Base-by-base conservation (phyloP, 1,284 basidiomycete species). In the Heterobasidion annosum region DNA sequence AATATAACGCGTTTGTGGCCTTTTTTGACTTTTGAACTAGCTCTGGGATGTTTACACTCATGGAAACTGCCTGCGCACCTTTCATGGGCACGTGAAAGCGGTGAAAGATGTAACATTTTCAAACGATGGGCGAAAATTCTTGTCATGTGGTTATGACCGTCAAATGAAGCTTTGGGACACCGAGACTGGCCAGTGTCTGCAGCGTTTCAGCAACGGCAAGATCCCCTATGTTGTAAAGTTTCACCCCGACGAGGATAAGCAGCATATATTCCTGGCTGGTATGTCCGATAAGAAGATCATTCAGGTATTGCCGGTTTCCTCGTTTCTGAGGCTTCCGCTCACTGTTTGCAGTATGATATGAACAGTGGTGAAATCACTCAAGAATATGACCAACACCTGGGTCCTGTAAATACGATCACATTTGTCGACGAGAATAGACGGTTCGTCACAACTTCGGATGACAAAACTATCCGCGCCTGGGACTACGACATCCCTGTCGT, bases 271-370 rank as follows among this genome's bases (percentile, higher is more conserved):
- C 77, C 75, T 99, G 42, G 93, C 96, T 45, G 97, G 97, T 60
- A 99, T 98, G 95, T 91, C 89, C 52, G 96, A 99, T 73, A 99
- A 98, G 74, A 98, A 98, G 73, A 97, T 99, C 60, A 90, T 98
- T 34, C 96, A 96, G 78, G 92, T 92, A 63, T 56, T 10, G 77
- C 66, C 47, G 25, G 9, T 7, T 54, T 50, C 34, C 37, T 48
- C 33, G 45, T 45, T 15, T 48, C 35, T 34, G 46, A 25, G 43
- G 32, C 16, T 19, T 46, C 48, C 46, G 47, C 34, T 25, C 47
- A 19, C 25, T 50, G n/a, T 33, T 48, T 54, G 43, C 56, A 99
- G 92, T 99, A 95, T 67, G 96, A 99, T 67, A 91, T 93, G 66
- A 85, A 91, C 65, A 84, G 90, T 18, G 89, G 88, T 34, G 93